These are phyloP conservation scores for Gossypium raimondii DNA, from an alignment of 345 rosid genomes.

Conservation along the genomic window DNA sequence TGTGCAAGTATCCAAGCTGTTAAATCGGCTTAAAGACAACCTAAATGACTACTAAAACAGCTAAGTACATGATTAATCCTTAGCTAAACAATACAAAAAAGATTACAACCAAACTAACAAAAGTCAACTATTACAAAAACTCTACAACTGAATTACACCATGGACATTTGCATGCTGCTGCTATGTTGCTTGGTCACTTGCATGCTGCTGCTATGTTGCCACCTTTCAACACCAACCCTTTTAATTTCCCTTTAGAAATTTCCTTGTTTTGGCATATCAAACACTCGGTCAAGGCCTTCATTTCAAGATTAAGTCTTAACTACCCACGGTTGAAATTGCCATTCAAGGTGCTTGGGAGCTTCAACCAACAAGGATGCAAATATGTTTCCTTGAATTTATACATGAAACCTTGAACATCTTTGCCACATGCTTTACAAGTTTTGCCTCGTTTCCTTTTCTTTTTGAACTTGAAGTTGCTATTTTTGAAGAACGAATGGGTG, in stretches of 20 bases:
- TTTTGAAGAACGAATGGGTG: background rate
- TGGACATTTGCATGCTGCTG: too few relatives aligned
- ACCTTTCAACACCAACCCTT: background rate
- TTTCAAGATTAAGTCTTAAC: background rate
- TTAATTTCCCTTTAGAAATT: background rate
- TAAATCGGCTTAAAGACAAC: too few relatives aligned
- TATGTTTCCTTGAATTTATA: background rate
- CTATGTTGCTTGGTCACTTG: too few relatives aligned
- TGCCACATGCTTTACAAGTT: background rate
- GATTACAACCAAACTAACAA: too few relatives aligned
- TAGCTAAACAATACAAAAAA: too few relatives aligned
- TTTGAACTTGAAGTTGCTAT: background rate
- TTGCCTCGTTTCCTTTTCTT: background rate
- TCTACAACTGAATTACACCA: too few relatives aligned
- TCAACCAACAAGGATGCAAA: conserved; percentile 7
- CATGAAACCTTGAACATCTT: conserved; percentile 9
- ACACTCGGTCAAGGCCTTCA: background rate
- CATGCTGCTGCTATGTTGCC: too few relatives aligned
- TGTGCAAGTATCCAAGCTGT: too few relatives aligned
- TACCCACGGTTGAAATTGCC: background rate
- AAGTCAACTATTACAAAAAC: too few relatives aligned
- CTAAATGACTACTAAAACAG: too few relatives aligned
- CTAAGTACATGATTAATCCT: too few relatives aligned
- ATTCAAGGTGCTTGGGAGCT: conserved; percentile 1
- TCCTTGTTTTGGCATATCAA: background rate